Evolutionary conservation across 1,284 basidiomycete genomes (phyloP), one percentile per base, ranked within the genome.

Genomic region (Pterula multifida): DNA sequence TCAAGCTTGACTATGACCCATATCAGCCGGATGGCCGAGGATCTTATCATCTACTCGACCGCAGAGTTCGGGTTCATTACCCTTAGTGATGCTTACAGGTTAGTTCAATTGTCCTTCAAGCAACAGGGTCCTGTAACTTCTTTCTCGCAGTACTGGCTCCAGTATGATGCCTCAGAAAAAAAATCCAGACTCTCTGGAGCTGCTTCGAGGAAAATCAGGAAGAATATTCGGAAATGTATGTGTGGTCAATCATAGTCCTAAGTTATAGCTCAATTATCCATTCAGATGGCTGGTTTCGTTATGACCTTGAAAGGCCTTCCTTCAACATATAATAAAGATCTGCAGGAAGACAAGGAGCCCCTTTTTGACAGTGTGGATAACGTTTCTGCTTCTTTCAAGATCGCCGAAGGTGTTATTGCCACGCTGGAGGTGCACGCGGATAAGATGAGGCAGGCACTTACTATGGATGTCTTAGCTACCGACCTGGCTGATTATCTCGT

Each of bases 111-210:
- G 13, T 45, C n/a, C 49, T 26, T 47, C 11, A 23, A 45, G 9
- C 54, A 24, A 50, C 26, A 45, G 45, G 47, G 50, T n/a, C 11
- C 45, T 39, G n/a, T n/a, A 49, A 9, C 42, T 45, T 9, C 19
- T 47, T 35, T 21, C 51, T 45, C n/a, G 47, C 54, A 94, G 91
- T 65, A 98, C 95, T 28, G 95, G 95, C 11, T 97, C 94, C 36
- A 97, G 93, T 56, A 98, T 98, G 64, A 98, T 98, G 95, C 95
- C 95, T 1, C 95, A 98, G 65, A 98, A 98, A 74, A 98, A 98
- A 72, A 98, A 98, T 66, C 92, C 96, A 0, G 95, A 98, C 66
- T 96, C 92, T 25, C 71, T 96, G 46, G 96, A 98, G 65, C 74
- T 98, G 23, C 75, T 98, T 51, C 84, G 95, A 54, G 95, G 95